A percentile compares a stretch with the other conserved stretches of the same genome.
Conservation (phyloP, 768 basidiomycete species). For the Pleurotus sapidus region DNA sequence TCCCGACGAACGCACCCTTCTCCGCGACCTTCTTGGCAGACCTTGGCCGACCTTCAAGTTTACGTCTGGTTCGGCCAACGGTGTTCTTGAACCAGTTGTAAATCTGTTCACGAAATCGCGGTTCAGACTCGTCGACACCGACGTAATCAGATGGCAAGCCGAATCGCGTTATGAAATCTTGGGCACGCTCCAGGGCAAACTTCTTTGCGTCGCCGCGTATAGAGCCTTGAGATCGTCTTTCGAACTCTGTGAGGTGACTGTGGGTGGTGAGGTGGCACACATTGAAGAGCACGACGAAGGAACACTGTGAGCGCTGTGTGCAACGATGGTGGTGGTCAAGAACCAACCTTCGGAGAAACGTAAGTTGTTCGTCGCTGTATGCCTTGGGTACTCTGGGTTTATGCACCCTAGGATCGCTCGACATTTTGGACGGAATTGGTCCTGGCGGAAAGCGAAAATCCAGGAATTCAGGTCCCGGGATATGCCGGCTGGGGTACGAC, state of each 20-base stretch:
- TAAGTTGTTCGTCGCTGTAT: constrained; percentile 62
- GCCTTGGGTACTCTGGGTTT: constrained; percentile 65
- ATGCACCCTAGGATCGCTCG: constrained; percentile 60
- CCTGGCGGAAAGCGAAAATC: constrained; percentile 8
- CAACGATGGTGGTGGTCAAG: not conserved
- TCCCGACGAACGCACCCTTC: constrained; percentile 33
- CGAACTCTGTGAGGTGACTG: constrained; percentile 54
- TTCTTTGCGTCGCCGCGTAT: constrained; percentile 70
- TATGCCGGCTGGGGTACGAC: constrained; percentile 9
- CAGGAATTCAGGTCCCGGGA: constrained; percentile 7
- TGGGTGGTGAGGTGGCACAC: constrained; percentile 8
- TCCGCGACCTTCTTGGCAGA: constrained; percentile 50
- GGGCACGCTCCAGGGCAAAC: constrained; percentile 60
- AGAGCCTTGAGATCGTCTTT: constrained; percentile 54
- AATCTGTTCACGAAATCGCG: constrained; percentile 67
- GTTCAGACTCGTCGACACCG: constrained; percentile 54
- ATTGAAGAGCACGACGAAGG: constrained; percentile 7
- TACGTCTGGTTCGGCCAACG: constrained; percentile 56
- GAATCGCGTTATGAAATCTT: constrained; percentile 57
- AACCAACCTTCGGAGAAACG: constrained; percentile 47
- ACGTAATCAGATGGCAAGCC: constrained; percentile 53
- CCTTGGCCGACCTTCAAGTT: constrained; percentile 52
- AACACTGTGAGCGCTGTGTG: constrained; percentile 8
- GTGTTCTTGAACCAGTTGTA: constrained; percentile 78
- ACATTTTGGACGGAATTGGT: constrained; percentile 23